A percentile compares a stretch with the other conserved stretches of the same genome.
Evolutionary conservation across 306 rosid genomes (phyloP).

Genomic region (Vicia faba): DNA sequence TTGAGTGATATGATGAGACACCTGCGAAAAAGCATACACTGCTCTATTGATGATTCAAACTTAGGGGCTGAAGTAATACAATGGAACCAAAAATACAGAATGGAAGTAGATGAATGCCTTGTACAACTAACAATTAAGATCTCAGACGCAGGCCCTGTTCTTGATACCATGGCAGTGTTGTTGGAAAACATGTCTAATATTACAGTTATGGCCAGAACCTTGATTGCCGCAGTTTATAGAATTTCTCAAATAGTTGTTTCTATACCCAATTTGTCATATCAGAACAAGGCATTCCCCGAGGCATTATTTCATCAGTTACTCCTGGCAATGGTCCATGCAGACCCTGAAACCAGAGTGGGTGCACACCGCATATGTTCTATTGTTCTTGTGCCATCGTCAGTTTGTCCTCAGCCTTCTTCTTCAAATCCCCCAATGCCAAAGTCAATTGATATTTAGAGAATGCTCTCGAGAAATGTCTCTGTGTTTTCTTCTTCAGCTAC

Average conservation of each 20-base stretch:
- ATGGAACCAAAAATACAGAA: too few relatives aligned
- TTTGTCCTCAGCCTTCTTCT: constrained; percentile 63
- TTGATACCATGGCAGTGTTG: constrained; percentile 88
- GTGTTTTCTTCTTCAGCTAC: constrained; percentile 98
- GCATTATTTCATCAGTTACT: constrained; percentile 91
- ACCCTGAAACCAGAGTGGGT: constrained; percentile 92
- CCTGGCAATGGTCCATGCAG: constrained; percentile 89
- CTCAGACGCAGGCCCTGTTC: constrained; percentile 89
- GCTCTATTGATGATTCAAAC: too few relatives aligned
- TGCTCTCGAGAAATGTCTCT: constrained; percentile 74
- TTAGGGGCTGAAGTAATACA: too few relatives aligned
- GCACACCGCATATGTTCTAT: constrained; percentile 93
- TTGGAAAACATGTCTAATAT: constrained; percentile 77
- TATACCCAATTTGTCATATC: too few relatives aligned
- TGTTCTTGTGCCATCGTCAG: constrained; percentile 94
- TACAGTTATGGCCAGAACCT: constrained; percentile 82
- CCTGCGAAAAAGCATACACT: too few relatives aligned
- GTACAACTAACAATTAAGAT: constrained; percentile 80
- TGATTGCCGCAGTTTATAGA: too few relatives aligned
- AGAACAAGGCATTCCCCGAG: constrained; percentile 99
- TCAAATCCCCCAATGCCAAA: constrained; percentile 42
- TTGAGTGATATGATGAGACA: too few relatives aligned
- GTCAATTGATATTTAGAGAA: constrained; percentile 51
- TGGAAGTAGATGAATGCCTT: too few relatives aligned
- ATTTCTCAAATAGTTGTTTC: too few relatives aligned